Evolutionary conservation across 2,329 filamentous ascomycete species (phyloP), one percentile per base, ranked within the genome.

Genomic region (Neoascochyta sp.): DNA sequence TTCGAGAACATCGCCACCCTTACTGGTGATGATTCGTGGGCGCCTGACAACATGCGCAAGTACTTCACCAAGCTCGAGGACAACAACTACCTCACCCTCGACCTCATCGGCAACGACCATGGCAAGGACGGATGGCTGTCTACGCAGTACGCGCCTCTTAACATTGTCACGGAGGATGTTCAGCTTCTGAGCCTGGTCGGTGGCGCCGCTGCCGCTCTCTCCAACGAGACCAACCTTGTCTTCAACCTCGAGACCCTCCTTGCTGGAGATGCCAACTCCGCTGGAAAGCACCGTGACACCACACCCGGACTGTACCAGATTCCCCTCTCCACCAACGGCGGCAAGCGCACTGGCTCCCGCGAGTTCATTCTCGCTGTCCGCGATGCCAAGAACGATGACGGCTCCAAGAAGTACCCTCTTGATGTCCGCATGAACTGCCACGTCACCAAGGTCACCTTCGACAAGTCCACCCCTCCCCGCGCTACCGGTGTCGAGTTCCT

Each of bases 371-470:
- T 76, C 41, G 53, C 66, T 27, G 64, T 69, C 9, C 64, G 66
- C n/a, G 68, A 71, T 39, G 71, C 70, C 5, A 63, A 64, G 38
- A 68, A 70, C 47, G 34, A 45, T 3, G 65, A 76, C 36, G 75
- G 75, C 16, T 66, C 63, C 22, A 70, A 71, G 49, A 70, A 62
- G 40, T 79, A 78, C 50, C 71, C 69, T 23, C 69, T 81, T 1
- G 74, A 78, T 36, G 64, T 81, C 30, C 65, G 68, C 24, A 66
- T 72, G 3, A 82, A 82, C 61, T 76, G 72, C 19, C 64, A 84
- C 26, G 83, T 76, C 39, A 80, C 81, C 29, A 81, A 80, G 56
- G 62, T 87, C 56, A 66, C 67, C 20, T 83, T 81, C 43, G 80
- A 83, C 20, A 74, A 79, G 3, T 78, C 77, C 52, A 53, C 65